Percentiles rank a stretch among this genome's conserved stretches.
Conservation (phyloP, 2,329 filamentous ascomycete genomes). For the Trichophyton equinum region DNA sequence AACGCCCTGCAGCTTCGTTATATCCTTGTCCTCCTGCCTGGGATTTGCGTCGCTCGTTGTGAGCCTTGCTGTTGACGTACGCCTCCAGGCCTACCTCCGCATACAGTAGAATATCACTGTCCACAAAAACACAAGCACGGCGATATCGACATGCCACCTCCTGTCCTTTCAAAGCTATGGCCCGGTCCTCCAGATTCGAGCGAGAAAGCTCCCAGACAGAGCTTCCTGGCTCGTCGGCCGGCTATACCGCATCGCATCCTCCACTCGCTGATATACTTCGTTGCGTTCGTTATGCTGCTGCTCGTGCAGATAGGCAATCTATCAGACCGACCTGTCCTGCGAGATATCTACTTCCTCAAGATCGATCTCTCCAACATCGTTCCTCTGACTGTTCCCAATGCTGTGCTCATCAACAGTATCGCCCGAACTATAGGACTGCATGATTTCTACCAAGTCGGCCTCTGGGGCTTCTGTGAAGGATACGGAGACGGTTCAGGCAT, state of each 20-base stretch:
- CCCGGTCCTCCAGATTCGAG: neutral
- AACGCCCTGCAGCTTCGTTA: neutral
- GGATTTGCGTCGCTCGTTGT: neutral
- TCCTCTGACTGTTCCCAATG: conserved; percentile 57
- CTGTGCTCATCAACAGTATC: conserved; percentile 70
- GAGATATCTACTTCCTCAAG: conserved; percentile 69
- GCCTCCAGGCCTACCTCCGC: neutral
- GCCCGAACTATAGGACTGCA: conserved; percentile 75
- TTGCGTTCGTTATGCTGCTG: conserved; percentile 66
- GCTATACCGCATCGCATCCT: conserved; percentile 29
- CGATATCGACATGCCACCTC: neutral
- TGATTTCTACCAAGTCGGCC: conserved; percentile 84
- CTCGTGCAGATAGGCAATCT: conserved; percentile 71
- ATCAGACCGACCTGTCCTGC: conserved; percentile 47
- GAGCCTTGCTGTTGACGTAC: neutral
- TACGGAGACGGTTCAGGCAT: conserved; percentile 55
- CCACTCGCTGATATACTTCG: conserved; percentile 53
- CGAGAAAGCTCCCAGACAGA: neutral
- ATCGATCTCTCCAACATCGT: conserved; percentile 75
- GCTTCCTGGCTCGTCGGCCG: neutral
- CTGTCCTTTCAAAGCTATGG: neutral
- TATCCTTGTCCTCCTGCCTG: neutral
- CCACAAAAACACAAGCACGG: neutral
- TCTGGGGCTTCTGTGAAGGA: conserved; percentile 89
- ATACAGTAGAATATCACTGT: neutral